These are phyloP conservation scores for Suillus lakei DNA, from an alignment of 768 basidiomycete genomes.

Conservation along the genomic window DNA sequence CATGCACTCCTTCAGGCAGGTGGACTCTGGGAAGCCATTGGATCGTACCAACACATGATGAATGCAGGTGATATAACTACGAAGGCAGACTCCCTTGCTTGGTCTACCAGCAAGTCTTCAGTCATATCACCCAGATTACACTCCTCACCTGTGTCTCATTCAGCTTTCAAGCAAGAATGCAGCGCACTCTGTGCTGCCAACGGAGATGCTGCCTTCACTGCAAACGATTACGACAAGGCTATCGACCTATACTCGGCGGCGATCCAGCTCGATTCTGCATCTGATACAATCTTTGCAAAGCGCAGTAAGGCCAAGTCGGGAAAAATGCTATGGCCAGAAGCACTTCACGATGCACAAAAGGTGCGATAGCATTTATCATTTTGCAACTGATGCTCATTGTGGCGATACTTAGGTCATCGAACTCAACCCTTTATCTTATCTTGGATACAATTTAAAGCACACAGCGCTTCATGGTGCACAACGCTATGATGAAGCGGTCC, in stretches of 20 bases:
- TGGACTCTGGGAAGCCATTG: neutral
- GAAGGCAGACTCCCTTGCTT: neutral
- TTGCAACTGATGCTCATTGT: neutral
- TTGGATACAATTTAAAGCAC: neutral
- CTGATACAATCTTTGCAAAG: neutral
- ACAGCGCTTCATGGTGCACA: neutral
- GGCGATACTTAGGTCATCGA: neutral
- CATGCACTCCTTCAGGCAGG: neutral
- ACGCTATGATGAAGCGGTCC: neutral
- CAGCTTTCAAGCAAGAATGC: neutral
- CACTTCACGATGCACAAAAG: neutral
- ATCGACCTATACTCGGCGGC: neutral
- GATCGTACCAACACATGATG: neutral
- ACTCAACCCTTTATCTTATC: neutral
- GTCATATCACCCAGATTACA: neutral
- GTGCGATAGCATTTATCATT: neutral
- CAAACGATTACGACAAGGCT: neutral
- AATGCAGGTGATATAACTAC: neutral
- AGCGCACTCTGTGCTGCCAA: neutral
- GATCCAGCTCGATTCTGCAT: neutral
- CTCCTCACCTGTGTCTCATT: neutral
- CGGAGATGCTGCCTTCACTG: neutral
- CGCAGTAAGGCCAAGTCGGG: neutral
- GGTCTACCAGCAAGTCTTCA: neutral
- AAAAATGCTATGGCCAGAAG: neutral